Percentiles rank a stretch among this genome's conserved stretches.
Evolutionary conservation across 2,329 filamentous ascomycete genomes (phyloP).

Genomic region (Trichoderma aggressivum): DNA sequence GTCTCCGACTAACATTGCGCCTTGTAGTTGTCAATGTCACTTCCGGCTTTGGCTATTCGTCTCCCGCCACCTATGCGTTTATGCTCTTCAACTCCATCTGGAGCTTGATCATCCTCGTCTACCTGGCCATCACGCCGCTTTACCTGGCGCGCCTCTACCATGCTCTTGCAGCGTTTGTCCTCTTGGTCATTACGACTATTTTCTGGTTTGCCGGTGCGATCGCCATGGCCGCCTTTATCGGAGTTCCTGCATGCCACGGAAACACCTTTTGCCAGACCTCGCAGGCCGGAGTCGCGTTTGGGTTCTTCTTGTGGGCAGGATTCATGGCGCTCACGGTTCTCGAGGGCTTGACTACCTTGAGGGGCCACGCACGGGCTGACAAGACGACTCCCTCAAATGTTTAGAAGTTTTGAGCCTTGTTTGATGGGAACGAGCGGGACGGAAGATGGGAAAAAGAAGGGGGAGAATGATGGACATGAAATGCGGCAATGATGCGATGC

Average conservation of each 20-base stretch:
- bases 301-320: constrained; percentile 59
- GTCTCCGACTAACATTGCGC: neutral
- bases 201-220: constrained; percentile 91
- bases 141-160: constrained; percentile 61
- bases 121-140: constrained; percentile 65
- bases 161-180: constrained; percentile 60
- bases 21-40: constrained; percentile 20
- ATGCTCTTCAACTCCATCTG: constrained; percentile 76
- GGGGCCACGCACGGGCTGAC: constrained; percentile 30
- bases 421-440: neutral
- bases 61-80: constrained; percentile 65
- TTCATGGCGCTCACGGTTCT: constrained; percentile 47
- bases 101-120: constrained; percentile 68
- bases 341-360: constrained; percentile 44
- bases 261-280: constrained; percentile 54
- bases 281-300: constrained; percentile 64
- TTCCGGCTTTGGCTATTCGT: constrained; percentile 20
- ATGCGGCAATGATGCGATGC: neutral
- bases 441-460: neutral
- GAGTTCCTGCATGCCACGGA: constrained; percentile 52
- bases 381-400: constrained; percentile 21
- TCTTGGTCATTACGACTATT: constrained; percentile 71
- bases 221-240: constrained; percentile 65
- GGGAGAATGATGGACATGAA: neutral
- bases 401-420: neutral